Conservation (phyloP, 352 stramenopile genomes). For the Thraustochytrium sp. region DNA sequence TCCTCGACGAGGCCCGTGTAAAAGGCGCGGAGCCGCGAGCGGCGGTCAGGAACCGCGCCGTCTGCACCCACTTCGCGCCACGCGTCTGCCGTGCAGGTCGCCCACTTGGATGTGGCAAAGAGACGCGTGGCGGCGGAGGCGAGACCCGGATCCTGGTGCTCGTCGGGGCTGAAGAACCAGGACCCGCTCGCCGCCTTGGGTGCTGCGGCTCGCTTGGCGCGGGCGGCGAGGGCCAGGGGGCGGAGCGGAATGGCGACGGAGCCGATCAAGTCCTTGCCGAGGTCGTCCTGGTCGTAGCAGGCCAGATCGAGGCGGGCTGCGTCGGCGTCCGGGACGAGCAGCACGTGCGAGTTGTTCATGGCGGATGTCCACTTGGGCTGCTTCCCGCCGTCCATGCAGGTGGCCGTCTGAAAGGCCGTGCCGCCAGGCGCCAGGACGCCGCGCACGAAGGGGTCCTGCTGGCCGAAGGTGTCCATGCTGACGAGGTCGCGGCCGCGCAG, state of each 20-base stretch:
- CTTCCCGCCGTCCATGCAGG: background rate
- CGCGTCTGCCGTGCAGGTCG: too few species aligned
- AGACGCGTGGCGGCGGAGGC: too few species aligned
- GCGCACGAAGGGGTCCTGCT: slow-evolving; percentile 12
- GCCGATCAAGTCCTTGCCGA: slow-evolving; percentile 14
- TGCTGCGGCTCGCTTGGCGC: background rate
- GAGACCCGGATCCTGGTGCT: too few species aligned
- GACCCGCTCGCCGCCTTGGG: background rate
- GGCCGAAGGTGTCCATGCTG: background rate
- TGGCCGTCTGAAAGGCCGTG: background rate
- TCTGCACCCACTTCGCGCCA: too few species aligned
- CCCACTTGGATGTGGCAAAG: too few species aligned
- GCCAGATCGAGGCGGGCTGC: background rate
- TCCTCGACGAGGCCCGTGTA: background rate
- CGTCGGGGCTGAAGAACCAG: too few species aligned
- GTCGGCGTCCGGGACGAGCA: slow-evolving; percentile 9
- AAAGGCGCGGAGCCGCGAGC: background rate
- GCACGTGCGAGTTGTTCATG: background rate
- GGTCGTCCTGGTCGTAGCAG: background rate
- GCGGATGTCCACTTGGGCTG: background rate
- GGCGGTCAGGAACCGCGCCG: too few species aligned
- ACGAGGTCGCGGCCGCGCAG: background rate
- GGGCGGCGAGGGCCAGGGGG: background rate
- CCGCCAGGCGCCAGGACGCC: background rate
- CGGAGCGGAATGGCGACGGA: background rate